A percentile compares a stretch with the other conserved stretches of the same genome.
phyloP scores from a whole-genome alignment of 345 rosid species.

The Mallotus nudiflorus region DNA sequence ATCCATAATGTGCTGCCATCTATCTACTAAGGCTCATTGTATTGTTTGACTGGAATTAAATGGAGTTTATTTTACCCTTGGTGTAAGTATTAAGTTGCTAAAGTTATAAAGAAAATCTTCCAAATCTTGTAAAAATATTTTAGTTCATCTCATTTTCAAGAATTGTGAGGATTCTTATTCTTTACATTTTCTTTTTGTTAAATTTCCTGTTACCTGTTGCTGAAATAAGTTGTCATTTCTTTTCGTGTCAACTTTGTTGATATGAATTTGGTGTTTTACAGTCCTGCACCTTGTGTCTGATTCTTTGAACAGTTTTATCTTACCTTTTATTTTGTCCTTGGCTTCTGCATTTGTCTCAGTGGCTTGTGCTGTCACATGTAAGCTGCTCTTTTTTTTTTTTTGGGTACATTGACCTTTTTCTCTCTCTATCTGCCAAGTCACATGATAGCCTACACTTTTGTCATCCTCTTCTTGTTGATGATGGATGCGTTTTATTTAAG shows the following conservation, averaged over 20 bases:
- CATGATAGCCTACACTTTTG: background rate
- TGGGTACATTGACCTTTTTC: background rate
- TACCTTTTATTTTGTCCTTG: background rate
- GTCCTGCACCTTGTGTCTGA: background rate
- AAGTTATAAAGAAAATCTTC: background rate
- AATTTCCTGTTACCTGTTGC: no score
- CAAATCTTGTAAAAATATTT: background rate
- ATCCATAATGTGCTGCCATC: background rate
- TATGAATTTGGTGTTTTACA: background rate
- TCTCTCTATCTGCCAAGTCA: background rate
- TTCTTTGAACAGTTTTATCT: background rate
- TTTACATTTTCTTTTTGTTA: background rate
- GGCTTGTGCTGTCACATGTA: conserved; percentile 8
- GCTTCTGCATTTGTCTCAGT: background rate
- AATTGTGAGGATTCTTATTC: background rate
- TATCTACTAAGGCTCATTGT: background rate
- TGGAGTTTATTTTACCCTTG: background rate
- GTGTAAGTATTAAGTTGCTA: background rate
- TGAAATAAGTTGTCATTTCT: no score
- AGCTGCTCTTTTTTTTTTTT: background rate
- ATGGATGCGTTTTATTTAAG: background rate
- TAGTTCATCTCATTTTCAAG: background rate
- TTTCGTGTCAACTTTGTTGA: background rate
- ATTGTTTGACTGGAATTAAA: background rate
- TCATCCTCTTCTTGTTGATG: no score